phyloP scores from a whole-genome alignment of 345 rosid genomes.

The Pistacia atlantica region DNA sequence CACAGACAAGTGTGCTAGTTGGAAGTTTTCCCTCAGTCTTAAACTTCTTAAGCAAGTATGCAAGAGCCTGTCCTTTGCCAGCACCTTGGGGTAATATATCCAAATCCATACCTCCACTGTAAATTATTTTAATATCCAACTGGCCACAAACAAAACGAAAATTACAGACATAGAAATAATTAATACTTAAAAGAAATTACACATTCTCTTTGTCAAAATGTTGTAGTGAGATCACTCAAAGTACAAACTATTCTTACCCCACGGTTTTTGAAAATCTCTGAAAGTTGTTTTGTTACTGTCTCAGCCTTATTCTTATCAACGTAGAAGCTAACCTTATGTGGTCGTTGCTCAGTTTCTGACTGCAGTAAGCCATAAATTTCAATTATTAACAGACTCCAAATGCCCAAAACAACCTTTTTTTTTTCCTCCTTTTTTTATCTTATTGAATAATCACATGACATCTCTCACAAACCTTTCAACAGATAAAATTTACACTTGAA shows the following conservation, averaged over 20 bases:
- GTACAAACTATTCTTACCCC: slow-evolving; percentile 55
- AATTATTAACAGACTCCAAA: slow-evolving; percentile 15
- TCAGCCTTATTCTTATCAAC: slow-evolving; percentile 85
- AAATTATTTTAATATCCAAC: slow-evolving; percentile 93
- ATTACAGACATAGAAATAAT: slow-evolving; percentile 2
- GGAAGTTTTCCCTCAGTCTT: slow-evolving; percentile 74
- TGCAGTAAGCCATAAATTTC: slow-evolving; percentile 36
- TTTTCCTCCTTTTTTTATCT: neutral
- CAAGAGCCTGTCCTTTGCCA: slow-evolving; percentile 98
- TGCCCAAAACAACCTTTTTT: neutral
- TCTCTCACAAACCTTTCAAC: neutral
- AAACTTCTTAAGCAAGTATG: slow-evolving; percentile 77
- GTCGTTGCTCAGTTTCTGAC: slow-evolving; percentile 91
- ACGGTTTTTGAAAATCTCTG: slow-evolving; percentile 54
- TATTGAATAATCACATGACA: neutral
- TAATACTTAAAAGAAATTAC: neutral
- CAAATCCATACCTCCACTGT: slow-evolving; percentile 95
- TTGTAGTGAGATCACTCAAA: neutral
- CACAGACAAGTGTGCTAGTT: slow-evolving; percentile 86
- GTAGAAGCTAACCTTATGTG: slow-evolving; percentile 89
- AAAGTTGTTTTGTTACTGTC: slow-evolving; percentile 56
- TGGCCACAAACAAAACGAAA: slow-evolving; percentile 27
- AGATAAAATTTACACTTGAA: neutral
- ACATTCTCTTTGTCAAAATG: neutral
- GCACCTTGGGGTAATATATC: slow-evolving; percentile 96